These are phyloP conservation scores for Cadophora luteo-olivacea DNA, from an alignment of 2,329 filamentous ascomycete species.

Conservation along the genomic window DNA sequence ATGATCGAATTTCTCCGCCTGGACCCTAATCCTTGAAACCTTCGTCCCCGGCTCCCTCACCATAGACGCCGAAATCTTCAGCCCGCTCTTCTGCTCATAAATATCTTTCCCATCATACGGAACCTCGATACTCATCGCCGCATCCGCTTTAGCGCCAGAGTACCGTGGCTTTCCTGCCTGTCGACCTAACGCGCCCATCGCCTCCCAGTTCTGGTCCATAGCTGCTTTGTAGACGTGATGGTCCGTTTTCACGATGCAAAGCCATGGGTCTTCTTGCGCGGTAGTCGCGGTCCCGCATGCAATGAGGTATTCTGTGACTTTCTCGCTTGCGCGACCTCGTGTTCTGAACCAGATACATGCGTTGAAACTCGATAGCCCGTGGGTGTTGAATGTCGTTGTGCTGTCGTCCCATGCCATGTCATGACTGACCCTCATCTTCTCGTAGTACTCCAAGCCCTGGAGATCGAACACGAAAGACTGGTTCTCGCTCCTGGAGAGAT, in stretches of 20 bases:
- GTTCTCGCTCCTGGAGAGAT: conserved; percentile 3
- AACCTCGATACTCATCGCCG: background rate
- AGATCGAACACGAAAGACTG: conserved; percentile 4
- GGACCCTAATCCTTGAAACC: background rate
- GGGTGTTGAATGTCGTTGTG: conserved; percentile 1
- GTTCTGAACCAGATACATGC: background rate
- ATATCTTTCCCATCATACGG: conserved; percentile 13
- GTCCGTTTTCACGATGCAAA: background rate
- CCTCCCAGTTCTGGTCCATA: background rate
- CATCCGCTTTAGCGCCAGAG: background rate
- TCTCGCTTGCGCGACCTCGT: background rate
- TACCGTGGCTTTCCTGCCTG: background rate
- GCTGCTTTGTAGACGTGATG: background rate
- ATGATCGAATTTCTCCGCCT: background rate
- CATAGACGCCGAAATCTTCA: background rate
- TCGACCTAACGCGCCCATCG: conserved; percentile 4
- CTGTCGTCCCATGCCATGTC: conserved; percentile 7
- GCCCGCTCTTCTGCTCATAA: background rate
- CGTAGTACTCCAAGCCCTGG: background rate
- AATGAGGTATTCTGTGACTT: background rate
- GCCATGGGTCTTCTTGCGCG: background rate
- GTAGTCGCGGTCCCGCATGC: background rate
- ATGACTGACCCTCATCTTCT: background rate
- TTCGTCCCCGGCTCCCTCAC: background rate
- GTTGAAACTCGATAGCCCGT: background rate